Percentiles rank a stretch among this genome's conserved stretches.
Evolutionary conservation across 306 rosid genomes (phyloP).

Genomic region (Fagus crenata): DNA sequence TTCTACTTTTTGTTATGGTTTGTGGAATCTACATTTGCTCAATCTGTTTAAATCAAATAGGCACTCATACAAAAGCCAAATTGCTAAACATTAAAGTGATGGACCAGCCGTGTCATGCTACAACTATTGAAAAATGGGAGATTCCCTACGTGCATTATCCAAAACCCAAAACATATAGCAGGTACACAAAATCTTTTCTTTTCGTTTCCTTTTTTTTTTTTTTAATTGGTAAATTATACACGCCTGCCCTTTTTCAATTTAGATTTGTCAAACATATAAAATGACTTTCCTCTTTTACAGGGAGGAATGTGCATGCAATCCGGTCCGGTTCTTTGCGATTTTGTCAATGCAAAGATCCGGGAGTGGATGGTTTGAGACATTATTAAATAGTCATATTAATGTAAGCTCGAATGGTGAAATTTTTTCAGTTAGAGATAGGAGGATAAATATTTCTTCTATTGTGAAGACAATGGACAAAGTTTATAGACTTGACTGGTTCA

Average conservation of each 20-base stretch:
- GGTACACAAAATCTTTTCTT: conserved; percentile 21
- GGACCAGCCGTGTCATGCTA: conserved; percentile 39
- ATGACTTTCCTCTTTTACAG: conserved; percentile 27
- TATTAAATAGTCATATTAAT: conserved; percentile 83
- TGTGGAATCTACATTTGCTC: conserved; percentile 52
- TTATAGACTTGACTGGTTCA: conserved; percentile 86
- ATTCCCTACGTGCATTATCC: conserved; percentile 60
- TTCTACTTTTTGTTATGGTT: conserved; percentile 34
- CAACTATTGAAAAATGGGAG: conserved; percentile 37
- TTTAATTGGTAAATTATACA: too few relatives aligned
- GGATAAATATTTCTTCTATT: conserved; percentile 80
- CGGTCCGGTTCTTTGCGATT: conserved; percentile 81
- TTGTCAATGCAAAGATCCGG: conserved; percentile 98
- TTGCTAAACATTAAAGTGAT: conserved; percentile 28
- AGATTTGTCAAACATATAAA: background rate
- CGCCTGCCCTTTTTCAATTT: conserved; percentile 2
- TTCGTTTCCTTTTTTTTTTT: too few relatives aligned
- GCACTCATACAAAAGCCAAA: conserved; percentile 20
- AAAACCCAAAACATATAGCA: conserved; percentile 49
- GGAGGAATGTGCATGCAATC: conserved; percentile 87
- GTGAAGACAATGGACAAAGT: conserved; percentile 75
- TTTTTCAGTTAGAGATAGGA: conserved; percentile 80
- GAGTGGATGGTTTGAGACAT: conserved; percentile 99
- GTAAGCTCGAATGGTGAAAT: conserved; percentile 96
- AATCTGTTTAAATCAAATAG: conserved; percentile 41